Conservation (phyloP, 805 yeast genomes). For the Sugiyamaella qingdaonensis region DNA sequence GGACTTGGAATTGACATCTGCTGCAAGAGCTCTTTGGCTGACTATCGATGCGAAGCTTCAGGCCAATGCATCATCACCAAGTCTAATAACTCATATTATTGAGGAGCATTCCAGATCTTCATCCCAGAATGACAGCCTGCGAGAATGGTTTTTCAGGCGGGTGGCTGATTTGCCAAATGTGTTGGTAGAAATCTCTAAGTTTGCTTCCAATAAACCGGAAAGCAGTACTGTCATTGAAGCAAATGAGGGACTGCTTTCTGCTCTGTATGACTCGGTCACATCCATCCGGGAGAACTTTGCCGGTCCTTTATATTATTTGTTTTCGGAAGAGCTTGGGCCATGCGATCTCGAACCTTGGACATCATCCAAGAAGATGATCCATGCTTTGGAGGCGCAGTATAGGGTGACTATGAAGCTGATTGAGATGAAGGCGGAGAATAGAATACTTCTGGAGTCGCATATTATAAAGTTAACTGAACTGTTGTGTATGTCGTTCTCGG, state of each 20-base stretch:
- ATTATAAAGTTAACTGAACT: slow-evolving; percentile 39
- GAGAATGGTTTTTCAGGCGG: slow-evolving; percentile 20
- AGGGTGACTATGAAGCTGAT: slow-evolving; percentile 22
- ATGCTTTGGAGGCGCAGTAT: slow-evolving; percentile 24
- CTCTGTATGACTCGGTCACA: slow-evolving; percentile 18
- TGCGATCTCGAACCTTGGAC: slow-evolving; percentile 29
- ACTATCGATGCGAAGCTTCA: slow-evolving; percentile 16
- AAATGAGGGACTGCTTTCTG: slow-evolving; percentile 15
- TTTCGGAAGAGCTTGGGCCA: slow-evolving; percentile 2
- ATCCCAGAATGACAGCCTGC: slow-evolving; percentile 11
- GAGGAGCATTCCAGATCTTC: neutral
- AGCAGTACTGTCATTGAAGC: slow-evolving; percentile 12
- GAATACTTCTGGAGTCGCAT: slow-evolving; percentile 9
- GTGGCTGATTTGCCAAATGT: slow-evolving; percentile 12
- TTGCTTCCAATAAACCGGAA: neutral
- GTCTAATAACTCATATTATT: neutral
- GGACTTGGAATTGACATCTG: slow-evolving; percentile 42
- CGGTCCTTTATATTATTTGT: slow-evolving; percentile 18
- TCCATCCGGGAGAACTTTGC: slow-evolving; percentile 14
- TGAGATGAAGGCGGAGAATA: neutral
- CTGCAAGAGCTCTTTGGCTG: slow-evolving; percentile 45
- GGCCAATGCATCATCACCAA: neutral
- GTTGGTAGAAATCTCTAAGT: slow-evolving; percentile 3
- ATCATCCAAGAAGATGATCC: slow-evolving; percentile 21
- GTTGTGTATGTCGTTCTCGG: slow-evolving; percentile 36